Evolutionary conservation across 148 eudicot species (phyloP).

Genomic region (Diospyros lotus): DNA sequence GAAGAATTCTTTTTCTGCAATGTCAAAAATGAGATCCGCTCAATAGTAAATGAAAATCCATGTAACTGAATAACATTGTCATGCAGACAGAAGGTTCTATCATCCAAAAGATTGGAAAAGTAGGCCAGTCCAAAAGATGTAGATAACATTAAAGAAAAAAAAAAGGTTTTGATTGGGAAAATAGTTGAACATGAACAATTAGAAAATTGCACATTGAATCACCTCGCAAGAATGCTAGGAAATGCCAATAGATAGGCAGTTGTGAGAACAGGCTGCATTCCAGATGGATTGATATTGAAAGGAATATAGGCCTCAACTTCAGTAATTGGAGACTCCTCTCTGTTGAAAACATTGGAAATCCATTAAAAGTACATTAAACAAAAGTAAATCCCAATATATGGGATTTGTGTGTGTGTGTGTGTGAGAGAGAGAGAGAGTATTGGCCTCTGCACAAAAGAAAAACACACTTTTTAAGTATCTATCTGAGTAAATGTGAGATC

Average conservation of each 20-base stretch:
- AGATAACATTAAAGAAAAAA: background rate
- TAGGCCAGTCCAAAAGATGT: background rate
- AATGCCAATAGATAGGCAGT: constrained; percentile 86
- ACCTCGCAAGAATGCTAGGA: constrained; percentile 92
- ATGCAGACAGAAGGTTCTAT: background rate
- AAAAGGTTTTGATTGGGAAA: constrained; percentile 2
- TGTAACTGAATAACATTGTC: background rate
- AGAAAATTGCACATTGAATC: background rate
- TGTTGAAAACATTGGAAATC: constrained; percentile 26
- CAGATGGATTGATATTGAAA: constrained; percentile 93
- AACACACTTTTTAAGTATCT: background rate
- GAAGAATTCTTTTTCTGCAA: background rate
- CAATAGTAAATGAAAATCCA: background rate
- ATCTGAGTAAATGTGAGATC: constrained; percentile 10
- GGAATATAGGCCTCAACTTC: constrained; percentile 99
- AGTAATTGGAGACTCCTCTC: constrained; percentile 70
- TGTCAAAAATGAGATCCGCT: background rate
- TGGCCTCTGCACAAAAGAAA: too few species aligned
- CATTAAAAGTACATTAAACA: background rate
- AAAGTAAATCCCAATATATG: constrained; percentile 2
- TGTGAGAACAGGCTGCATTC: constrained; percentile 97
- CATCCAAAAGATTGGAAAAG: background rate
- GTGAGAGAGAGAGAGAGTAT: too few species aligned
- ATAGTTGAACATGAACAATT: constrained; percentile 3
- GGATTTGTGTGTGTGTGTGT: too few species aligned